A percentile compares a stretch with the other conserved stretches of the same genome.
Evolutionary conservation across 2,329 filamentous ascomycete species (phyloP).

Genomic region (Clonostachys solani): DNA sequence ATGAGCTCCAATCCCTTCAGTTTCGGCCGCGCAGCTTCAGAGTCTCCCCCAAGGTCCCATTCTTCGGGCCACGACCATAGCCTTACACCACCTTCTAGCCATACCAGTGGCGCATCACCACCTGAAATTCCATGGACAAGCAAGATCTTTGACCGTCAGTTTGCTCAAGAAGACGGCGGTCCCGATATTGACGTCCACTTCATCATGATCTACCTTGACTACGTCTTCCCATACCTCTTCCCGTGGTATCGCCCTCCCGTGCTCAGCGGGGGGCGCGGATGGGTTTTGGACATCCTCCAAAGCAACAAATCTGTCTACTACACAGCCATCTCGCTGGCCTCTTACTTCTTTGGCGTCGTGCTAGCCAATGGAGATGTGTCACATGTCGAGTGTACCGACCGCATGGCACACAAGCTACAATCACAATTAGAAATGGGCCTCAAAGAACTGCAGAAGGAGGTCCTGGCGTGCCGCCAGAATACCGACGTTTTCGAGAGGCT

Average conservation of each 20-base stretch:
- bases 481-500: slow-evolving; percentile 25
- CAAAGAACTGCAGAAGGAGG: slow-evolving; percentile 35
- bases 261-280: slow-evolving; percentile 52
- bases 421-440: slow-evolving; percentile 38
- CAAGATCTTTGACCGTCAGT: slow-evolving; percentile 1
- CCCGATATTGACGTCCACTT: slow-evolving; percentile 30
- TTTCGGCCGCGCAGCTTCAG: slow-evolving; percentile 11
- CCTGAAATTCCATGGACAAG: slow-evolving; percentile 18
- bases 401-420: slow-evolving; percentile 33
- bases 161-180: slow-evolving; percentile 9
- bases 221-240: slow-evolving; percentile 58
- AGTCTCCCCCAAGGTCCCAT: slow-evolving; percentile 5
- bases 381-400: slow-evolving; percentile 13
- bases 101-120: slow-evolving; percentile 20
- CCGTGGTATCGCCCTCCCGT: slow-evolving; percentile 57
- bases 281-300: slow-evolving; percentile 54
- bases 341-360: slow-evolving; percentile 50
- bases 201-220: slow-evolving; percentile 57
- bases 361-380: slow-evolving; percentile 15
- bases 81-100: slow-evolving; percentile 20
- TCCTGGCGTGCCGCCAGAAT: slow-evolving; percentile 19
- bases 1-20: background rate
- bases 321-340: slow-evolving; percentile 48
- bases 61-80: slow-evolving; percentile 12
- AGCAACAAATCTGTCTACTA: slow-evolving; percentile 55